Evolutionary conservation across 352 stramenopile genomes (phyloP).

Genomic region (Globisporangium yorkense): DNA sequence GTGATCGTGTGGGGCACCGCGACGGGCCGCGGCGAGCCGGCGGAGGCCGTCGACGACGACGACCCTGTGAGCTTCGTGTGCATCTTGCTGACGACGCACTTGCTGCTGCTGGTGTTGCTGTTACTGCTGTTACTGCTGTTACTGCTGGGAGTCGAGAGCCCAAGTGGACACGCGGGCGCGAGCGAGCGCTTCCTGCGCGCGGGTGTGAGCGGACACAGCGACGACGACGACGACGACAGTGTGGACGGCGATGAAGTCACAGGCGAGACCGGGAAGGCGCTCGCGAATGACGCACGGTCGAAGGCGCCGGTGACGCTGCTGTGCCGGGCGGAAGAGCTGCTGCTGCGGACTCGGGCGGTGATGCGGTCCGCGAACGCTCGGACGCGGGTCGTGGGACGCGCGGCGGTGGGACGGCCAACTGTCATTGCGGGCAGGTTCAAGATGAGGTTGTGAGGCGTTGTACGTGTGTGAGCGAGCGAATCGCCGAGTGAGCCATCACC

Average conservation of each 20-base stretch:
- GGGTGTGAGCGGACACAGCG: background rate
- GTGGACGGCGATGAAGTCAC: background rate
- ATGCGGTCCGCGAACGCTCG: background rate
- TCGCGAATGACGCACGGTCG: constrained; percentile 1
- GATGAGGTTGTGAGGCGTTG: background rate
- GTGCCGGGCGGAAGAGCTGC: background rate
- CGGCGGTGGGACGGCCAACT: background rate
- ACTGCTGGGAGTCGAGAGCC: background rate
- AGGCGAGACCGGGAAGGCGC: background rate
- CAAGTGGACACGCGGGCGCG: background rate
- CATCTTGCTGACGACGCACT: constrained; percentile 4
- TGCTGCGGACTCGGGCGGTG: background rate
- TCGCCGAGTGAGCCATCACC: background rate
- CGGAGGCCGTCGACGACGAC: constrained; percentile 4
- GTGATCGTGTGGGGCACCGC: constrained; percentile 76
- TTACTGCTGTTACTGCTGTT: background rate
- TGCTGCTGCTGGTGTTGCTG: constrained; percentile 7
- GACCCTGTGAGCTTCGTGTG: constrained; percentile 1
- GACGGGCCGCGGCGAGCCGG: constrained; percentile 18
- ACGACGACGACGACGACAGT: background rate
- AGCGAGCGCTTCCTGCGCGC: background rate
- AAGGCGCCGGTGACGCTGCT: background rate
- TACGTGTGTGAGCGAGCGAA: background rate
- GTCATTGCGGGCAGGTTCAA: background rate
- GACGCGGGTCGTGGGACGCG: background rate